A percentile compares a stretch with the other conserved stretches of the same genome.
Conservation (phyloP, 306 rosid genomes). For the Fragaria iinumae region DNA sequence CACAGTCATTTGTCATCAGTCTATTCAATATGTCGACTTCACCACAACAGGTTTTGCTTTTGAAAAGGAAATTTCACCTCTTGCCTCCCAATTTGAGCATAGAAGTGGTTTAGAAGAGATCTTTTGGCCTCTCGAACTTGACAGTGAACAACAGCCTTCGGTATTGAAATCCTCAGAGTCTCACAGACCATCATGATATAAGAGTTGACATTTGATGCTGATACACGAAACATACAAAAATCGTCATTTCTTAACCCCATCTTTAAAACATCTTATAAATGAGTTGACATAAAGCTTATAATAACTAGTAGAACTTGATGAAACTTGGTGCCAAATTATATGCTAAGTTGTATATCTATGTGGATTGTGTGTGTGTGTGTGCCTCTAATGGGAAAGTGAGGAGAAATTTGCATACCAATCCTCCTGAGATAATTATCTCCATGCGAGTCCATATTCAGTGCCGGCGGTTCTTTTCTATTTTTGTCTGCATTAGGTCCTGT, state of each 20-base stretch:
- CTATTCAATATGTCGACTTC: not conserved
- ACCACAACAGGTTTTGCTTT: not conserved
- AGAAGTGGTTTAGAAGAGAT: constrained; percentile 75
- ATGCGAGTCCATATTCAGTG: constrained; percentile 48
- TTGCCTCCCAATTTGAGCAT: constrained; percentile 75
- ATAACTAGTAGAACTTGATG: not conserved
- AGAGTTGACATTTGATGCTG: constrained; percentile 89
- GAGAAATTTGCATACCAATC: constrained; percentile 61
- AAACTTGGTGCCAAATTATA: not conserved
- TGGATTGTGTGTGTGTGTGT: not conserved
- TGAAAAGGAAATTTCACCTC: constrained; percentile 60
- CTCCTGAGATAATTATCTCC: constrained; percentile 78
- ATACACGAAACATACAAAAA: constrained; percentile 29
- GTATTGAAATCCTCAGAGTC: constrained; percentile 77
- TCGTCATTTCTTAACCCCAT: not conserved
- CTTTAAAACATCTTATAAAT: not conserved
- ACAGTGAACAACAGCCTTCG: constrained; percentile 96
- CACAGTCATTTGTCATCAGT: not conserved
- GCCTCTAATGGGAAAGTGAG: constrained; percentile 19
- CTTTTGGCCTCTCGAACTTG: constrained; percentile 99
- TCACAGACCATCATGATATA: constrained; percentile 89
- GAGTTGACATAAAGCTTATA: not conserved
- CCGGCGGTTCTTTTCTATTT: constrained; percentile 45
- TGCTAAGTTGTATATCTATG: not conserved
- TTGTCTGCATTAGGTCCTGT: constrained; percentile 56